Evolutionary conservation across 2,329 filamentous ascomycete species (phyloP).

Genomic region (Colletotrichum karsti): DNA sequence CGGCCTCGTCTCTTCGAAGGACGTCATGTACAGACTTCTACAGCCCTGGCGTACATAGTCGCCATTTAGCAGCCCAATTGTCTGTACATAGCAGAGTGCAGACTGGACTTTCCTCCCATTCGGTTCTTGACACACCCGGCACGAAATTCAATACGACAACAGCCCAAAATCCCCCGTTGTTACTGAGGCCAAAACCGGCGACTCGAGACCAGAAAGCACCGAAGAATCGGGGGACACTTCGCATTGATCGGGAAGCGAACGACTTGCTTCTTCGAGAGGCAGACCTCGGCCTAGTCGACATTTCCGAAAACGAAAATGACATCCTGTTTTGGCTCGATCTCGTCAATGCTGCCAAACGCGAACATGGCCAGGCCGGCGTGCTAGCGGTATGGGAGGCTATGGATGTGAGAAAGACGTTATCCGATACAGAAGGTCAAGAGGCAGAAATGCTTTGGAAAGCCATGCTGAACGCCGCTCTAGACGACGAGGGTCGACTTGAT

Average conservation of each 20-base stretch:
- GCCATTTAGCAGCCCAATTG: background rate
- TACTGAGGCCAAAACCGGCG: background rate
- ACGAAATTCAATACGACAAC: background rate
- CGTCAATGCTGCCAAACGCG: constrained; percentile 30
- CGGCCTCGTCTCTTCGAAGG: background rate
- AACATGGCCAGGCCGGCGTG: constrained; percentile 33
- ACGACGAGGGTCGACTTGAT: constrained; percentile 36
- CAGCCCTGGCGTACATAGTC: background rate
- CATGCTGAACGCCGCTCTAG: constrained; percentile 38
- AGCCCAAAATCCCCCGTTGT: background rate
- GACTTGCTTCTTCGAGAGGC: background rate
- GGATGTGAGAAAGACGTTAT: constrained; percentile 32
- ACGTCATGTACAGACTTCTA: background rate
- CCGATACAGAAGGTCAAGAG: constrained; percentile 32
- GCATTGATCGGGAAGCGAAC: background rate
- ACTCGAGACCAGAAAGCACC: background rate
- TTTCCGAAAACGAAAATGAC: constrained; percentile 24
- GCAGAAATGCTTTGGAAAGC: constrained; percentile 39
- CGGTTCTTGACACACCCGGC: too few relatives aligned
- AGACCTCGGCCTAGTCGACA: background rate
- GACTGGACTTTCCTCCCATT: background rate
- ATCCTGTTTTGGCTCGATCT: constrained; percentile 31
- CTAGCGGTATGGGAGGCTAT: constrained; percentile 37
- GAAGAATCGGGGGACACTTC: background rate
- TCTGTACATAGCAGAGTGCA: too few relatives aligned